phyloP scores from a whole-genome alignment of 805 yeast species.

The Candida sphagnicola region DNA sequence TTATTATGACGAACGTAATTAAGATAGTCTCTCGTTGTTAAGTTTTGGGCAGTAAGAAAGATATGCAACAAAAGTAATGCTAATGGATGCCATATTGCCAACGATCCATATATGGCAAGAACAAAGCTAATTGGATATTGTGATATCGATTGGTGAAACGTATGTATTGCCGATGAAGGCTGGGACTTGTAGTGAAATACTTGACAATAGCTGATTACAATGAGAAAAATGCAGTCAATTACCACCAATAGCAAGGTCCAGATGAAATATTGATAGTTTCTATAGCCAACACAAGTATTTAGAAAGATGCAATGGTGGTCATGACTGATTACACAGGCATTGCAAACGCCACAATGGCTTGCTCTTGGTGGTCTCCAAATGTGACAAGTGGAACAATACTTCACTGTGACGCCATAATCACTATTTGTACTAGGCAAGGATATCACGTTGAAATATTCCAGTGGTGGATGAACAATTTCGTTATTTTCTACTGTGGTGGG shows the following conservation, averaged over 20 bases:
- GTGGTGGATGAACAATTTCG: slow-evolving; percentile 39
- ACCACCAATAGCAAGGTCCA: slow-evolving; percentile 26
- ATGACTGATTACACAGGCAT: slow-evolving; percentile 56
- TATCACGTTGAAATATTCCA: slow-evolving; percentile 51
- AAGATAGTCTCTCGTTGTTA: slow-evolving; percentile 73
- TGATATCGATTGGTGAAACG: slow-evolving; percentile 14
- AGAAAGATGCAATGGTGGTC: slow-evolving; percentile 77
- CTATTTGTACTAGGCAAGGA: slow-evolving; percentile 42
- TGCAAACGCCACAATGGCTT: slow-evolving; percentile 67
- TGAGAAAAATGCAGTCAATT: slow-evolving; percentile 15
- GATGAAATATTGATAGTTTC: slow-evolving; percentile 34
- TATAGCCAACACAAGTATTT: slow-evolving; percentile 38
- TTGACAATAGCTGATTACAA: slow-evolving; percentile 18
- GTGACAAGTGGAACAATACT: slow-evolving; percentile 52
- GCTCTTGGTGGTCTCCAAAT: slow-evolving; percentile 72
- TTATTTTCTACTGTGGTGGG: slow-evolving; percentile 16
- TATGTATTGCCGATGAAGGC: slow-evolving; percentile 24
- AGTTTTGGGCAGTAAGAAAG: slow-evolving; percentile 49
- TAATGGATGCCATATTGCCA: slow-evolving; percentile 53
- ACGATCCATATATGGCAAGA: slow-evolving; percentile 45
- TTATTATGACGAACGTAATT: slow-evolving; percentile 36
- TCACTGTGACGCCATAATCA: slow-evolving; percentile 37
- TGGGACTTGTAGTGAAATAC: slow-evolving; percentile 17
- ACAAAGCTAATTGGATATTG: slow-evolving; percentile 41
- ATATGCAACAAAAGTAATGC: slow-evolving; percentile 52